Evolutionary conservation across 495 filamentous ascomycete species (phyloP).

Genomic region (Neurospora sp.): DNA sequence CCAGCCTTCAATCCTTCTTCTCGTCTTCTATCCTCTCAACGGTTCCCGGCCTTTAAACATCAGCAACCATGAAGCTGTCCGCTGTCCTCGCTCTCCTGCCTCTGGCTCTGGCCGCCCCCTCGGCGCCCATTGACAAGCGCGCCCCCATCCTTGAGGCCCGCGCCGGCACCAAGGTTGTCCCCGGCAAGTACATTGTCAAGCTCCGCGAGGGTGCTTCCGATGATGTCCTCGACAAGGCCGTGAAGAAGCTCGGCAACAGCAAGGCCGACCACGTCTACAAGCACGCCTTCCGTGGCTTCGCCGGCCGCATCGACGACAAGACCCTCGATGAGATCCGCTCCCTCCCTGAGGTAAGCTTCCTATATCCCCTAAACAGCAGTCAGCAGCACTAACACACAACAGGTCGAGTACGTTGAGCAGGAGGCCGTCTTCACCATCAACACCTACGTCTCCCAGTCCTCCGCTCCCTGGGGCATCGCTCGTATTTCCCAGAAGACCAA

Average conservation of each 20-base stretch:
- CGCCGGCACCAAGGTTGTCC: slow-evolving; percentile 22
- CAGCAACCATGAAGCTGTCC: slow-evolving; percentile 1
- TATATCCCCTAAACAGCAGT: no score
- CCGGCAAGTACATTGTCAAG: slow-evolving; percentile 47
- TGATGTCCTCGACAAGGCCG: slow-evolving; percentile 21
- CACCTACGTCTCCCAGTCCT: slow-evolving; percentile 36
- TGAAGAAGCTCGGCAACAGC: slow-evolving; percentile 18
- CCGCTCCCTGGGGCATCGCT: slow-evolving; percentile 51
- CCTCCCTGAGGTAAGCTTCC: slow-evolving; percentile 24
- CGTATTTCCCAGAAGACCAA: slow-evolving; percentile 43
- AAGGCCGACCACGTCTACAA: slow-evolving; percentile 34
- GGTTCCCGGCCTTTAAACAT: background rate
- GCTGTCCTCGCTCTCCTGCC: slow-evolving; percentile 15
- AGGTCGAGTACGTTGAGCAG: slow-evolving; percentile 46
- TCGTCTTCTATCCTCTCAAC: background rate
- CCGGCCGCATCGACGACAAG: slow-evolving; percentile 23
- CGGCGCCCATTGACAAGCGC: slow-evolving; percentile 8
- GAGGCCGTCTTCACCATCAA: slow-evolving; percentile 38
- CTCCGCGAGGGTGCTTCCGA: slow-evolving; percentile 34
- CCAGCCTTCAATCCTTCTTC: background rate
- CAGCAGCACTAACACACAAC: background rate
- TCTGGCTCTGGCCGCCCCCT: slow-evolving; percentile 11
- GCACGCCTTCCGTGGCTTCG: slow-evolving; percentile 35
- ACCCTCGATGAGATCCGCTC: slow-evolving; percentile 31
- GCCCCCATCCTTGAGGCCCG: slow-evolving; percentile 5